Conservation (phyloP, 2,329 filamentous ascomycete genomes). For the Gnomoniopsis smithogilvyi region DNA sequence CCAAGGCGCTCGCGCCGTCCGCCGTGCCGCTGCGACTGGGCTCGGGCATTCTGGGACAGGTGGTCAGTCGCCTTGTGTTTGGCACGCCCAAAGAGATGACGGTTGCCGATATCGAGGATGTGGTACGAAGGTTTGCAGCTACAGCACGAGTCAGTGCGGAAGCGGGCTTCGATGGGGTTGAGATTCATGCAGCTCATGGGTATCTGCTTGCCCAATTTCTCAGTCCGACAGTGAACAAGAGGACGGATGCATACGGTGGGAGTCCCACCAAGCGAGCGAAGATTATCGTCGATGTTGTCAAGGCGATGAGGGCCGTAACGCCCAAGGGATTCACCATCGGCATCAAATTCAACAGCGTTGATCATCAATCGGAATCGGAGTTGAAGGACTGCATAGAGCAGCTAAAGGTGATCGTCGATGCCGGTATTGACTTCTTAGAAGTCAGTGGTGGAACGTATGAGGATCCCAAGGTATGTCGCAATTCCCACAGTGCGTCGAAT, state of each 20-base stretch:
- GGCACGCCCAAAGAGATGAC: constrained; percentile 57
- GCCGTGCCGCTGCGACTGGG: constrained; percentile 41
- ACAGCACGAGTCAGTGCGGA: constrained; percentile 45
- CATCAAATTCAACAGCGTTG: constrained; percentile 55
- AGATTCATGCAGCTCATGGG: constrained; percentile 52
- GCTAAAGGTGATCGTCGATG: constrained; percentile 43
- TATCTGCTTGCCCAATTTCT: constrained; percentile 58
- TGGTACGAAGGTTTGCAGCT: constrained; percentile 49
- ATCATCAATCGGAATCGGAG: constrained; percentile 45
- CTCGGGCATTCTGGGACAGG: constrained; percentile 29
- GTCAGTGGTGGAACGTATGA: constrained; percentile 63
- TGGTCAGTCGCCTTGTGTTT: constrained; percentile 36
- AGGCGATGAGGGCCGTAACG: constrained; percentile 36
- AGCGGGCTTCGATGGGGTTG: constrained; percentile 43
- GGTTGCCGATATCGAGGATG: constrained; percentile 47
- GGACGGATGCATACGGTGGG: constrained; percentile 56
- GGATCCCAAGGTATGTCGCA: constrained; percentile 39
- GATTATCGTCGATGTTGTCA: constrained; percentile 49
- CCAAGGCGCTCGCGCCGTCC: constrained; percentile 41
- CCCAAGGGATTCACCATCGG: constrained; percentile 44
- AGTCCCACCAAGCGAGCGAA: constrained; percentile 43
- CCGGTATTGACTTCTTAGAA: constrained; percentile 64
- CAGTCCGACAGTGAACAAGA: constrained; percentile 43
- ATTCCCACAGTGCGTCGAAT: no score
- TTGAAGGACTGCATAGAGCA: constrained; percentile 56